Base-by-base conservation (phyloP, 768 basidiomycete genomes). In the Leccinum imitatum region DNA sequence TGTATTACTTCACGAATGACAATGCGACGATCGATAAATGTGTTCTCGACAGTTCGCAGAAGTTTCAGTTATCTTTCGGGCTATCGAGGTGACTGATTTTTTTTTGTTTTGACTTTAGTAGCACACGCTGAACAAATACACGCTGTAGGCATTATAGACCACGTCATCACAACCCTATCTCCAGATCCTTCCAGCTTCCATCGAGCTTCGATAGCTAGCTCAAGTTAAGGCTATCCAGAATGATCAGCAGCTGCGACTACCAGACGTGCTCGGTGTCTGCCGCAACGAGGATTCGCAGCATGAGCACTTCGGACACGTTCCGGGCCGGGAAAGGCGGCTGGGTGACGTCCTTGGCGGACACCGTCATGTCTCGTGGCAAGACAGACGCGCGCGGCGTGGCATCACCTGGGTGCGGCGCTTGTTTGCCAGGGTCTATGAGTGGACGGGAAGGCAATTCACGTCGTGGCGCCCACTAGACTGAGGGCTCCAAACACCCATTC, bases 401-500 rank as follows among this genome's bases (percentile, higher is more conserved):
- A 39, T 67, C 31, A 63, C 23, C 13, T 37, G 35, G 2, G 63
- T 64, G 11, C 48, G 57, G 37, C 51, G 50, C 48, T 58, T 57
- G 48, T 50, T 61, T 67, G 33, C 30, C 55, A 33, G 21, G 33
- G 17, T 41, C 41, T 7, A 5, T 6, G 15, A 33, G 21, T 3
- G 21, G 19, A 19, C 6, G 23, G 27, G 19, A 2, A 46, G 15
- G n/a, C 6, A 11, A 17, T 17, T 15, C 14, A 27, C 25, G 48
- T 6, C 10, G 30, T 33, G 31, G 31, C 31, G 11, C 31, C 31
- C 10, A 33, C 31, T 11, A 4, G 31, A 33, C 31, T 33, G 21
- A 66, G 31, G 11, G 30, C 44, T 11, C 66, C 64, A 13, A 64
- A 65, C 5, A 61, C 59, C 64, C 66, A 63, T 0, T 61, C n/a